These are phyloP conservation scores for Flaveria sonorensis DNA, from an alignment of 129 eudicot species.

Conservation along the genomic window DNA sequence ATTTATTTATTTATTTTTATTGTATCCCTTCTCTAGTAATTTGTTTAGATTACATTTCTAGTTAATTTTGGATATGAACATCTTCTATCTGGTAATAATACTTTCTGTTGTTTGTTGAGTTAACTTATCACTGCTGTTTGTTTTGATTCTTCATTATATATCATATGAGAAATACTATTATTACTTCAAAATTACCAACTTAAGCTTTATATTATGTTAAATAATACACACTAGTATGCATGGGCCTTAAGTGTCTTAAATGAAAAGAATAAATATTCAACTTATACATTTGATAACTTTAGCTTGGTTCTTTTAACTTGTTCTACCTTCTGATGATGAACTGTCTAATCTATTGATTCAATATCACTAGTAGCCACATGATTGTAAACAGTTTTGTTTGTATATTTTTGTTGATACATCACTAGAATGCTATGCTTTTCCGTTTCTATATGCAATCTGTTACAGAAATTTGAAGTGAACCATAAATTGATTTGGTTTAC, in stretches of 20 bases:
- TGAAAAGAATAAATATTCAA: constrained; percentile 1
- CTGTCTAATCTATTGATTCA: background rate
- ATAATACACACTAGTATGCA: background rate
- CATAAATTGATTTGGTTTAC: background rate
- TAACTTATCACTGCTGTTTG: background rate
- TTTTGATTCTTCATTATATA: constrained; percentile 3
- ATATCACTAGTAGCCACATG: constrained; percentile 6
- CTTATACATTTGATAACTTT: background rate
- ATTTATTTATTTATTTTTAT: background rate
- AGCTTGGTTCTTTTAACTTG: background rate
- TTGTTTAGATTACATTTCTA: constrained; percentile 12
- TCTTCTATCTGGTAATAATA: background rate
- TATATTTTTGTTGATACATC: background rate
- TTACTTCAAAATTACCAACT: background rate
- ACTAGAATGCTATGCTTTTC: constrained; percentile 5
- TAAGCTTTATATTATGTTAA: background rate
- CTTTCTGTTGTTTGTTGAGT: background rate
- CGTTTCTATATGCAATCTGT: background rate
- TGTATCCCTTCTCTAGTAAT: background rate
- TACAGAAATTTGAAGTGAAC: background rate
- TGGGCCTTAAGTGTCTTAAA: background rate
- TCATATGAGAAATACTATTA: background rate
- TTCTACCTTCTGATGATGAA: background rate
- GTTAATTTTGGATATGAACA: constrained; percentile 3
- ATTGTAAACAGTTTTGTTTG: background rate